Conservation (phyloP, 495 filamentous ascomycete genomes). For the Polyplosphaeria fusca region DNA sequence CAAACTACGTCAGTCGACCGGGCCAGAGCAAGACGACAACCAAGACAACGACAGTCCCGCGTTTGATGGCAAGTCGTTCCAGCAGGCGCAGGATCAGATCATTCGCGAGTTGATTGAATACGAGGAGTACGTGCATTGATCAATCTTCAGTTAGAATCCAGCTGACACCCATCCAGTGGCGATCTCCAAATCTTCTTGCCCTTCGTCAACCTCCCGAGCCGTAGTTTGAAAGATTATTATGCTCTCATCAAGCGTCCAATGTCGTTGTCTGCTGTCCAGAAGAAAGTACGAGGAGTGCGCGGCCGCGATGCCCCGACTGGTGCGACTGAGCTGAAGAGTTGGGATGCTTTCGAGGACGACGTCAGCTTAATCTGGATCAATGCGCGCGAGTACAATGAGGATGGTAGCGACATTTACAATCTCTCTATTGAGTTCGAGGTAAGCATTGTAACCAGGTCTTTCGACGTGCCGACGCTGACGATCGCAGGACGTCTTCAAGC, state of each 20-base stretch:
- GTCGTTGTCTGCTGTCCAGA: slow-evolving; percentile 66
- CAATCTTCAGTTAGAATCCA: background rate
- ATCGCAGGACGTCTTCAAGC: slow-evolving; percentile 58
- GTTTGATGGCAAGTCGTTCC: slow-evolving; percentile 59
- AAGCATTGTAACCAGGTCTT: slow-evolving; percentile 23
- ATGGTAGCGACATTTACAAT: slow-evolving; percentile 71
- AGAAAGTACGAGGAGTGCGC: slow-evolving; percentile 64
- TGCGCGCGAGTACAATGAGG: slow-evolving; percentile 84
- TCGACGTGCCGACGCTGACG: slow-evolving; percentile 32
- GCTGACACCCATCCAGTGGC: slow-evolving; percentile 35
- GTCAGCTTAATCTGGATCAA: slow-evolving; percentile 79
- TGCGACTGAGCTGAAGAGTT: slow-evolving; percentile 69
- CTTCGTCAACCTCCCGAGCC: slow-evolving; percentile 64
- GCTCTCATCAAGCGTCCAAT: slow-evolving; percentile 69
- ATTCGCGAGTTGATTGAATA: slow-evolving; percentile 63
- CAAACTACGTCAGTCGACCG: slow-evolving; percentile 16
- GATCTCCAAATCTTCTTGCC: slow-evolving; percentile 57
- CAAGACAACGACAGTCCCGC: slow-evolving; percentile 52
- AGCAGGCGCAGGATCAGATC: slow-evolving; percentile 78
- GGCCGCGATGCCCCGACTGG: slow-evolving; percentile 62
- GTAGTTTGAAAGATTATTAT: slow-evolving; percentile 70
- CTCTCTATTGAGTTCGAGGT: slow-evolving; percentile 75
- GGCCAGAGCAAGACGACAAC: slow-evolving; percentile 46
- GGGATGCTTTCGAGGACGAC: slow-evolving; percentile 76
- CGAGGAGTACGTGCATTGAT: slow-evolving; percentile 47